Conservation (phyloP, 1,284 basidiomycete genomes). For the Marasmius fiardii region DNA sequence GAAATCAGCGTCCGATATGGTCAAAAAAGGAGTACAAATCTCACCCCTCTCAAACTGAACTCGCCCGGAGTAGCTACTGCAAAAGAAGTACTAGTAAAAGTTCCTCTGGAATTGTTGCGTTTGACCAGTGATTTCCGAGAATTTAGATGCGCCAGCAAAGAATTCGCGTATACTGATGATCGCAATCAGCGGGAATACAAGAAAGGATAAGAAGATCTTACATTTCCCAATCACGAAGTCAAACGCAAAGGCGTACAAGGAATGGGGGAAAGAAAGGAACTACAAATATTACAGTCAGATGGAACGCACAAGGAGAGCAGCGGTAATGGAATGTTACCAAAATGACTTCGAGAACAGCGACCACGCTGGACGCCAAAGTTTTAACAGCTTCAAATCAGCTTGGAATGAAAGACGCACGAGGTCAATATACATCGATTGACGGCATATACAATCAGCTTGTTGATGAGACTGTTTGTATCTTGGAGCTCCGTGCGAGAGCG, state of each 20-base stretch:
- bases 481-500: constrained; percentile 33
- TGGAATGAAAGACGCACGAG: constrained; percentile 27
- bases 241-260: constrained; percentile 40
- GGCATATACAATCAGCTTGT: constrained; percentile 38
- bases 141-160: constrained; percentile 40
- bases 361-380: constrained; percentile 24
- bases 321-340: constrained; percentile 23
- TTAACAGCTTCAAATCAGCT: background rate
- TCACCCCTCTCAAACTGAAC: background rate
- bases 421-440: constrained; percentile 45
- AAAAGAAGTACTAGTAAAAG: constrained; percentile 11
- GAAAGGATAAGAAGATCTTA: constrained; percentile 18
- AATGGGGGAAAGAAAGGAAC: constrained; percentile 34
- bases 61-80: background rate
- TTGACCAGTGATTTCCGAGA: constrained; percentile 32
- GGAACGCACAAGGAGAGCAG: background rate
- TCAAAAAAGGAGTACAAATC: background rate
- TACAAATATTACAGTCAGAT: constrained; percentile 11
- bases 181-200: background rate
- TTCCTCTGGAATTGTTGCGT: constrained; percentile 14
- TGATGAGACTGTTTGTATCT: constrained; percentile 38
- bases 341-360: constrained; percentile 37
- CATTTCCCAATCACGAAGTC: constrained; percentile 48
- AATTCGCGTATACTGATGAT: constrained; percentile 40
- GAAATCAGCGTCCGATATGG: no score